Base-by-base conservation (phyloP, 2,329 filamentous ascomycete species). In the Rhytidhysteron rufulum region DNA sequence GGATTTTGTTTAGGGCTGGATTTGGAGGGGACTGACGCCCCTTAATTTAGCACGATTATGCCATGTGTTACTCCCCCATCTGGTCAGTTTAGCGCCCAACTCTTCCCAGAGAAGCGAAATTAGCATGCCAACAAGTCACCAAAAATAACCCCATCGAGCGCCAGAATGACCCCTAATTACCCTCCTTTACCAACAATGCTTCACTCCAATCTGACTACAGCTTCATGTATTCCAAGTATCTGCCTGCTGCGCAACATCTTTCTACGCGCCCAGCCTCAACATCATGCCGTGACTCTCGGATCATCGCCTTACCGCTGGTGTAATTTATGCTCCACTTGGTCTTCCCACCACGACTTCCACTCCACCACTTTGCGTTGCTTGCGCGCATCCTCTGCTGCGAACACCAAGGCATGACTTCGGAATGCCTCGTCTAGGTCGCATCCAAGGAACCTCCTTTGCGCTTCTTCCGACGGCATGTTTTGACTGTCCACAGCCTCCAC, bases 361-460 rank as follows among this genome's bases (percentile, higher is more conserved):
- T 85, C 75, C 4, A 97, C 68, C 6, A 93, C 82, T 58, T 77
- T 82, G 56, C 77, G 80, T 37, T 76, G 74, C 36, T 71, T 73
- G 55, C 91, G 78, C 4, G 91, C 88, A 54, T 95, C 86, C 67
- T 97, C 93, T 0, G 91, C 93, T 18, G 88, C 90, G 71, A 96
- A 98, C 0, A 96, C 91, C 67, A 93, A 79, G 2, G 86, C 90
- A 68, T 97, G 93, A 57, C 88, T 95, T 35, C 85, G 76, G n/a
- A 97, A 76, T 1, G 85, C 80, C 58, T 97, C 93, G 41, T 95
- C 88, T 6, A 95, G 68, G 10, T 84, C 86, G 65, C 88, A 95
- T 0, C 88, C 89, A 19, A 97, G 73, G 58, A 83, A 80, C 55
- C 82, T 72, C 42, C 74, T 73, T 73, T 97, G 91, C 2, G 90